These are phyloP conservation scores for Fraxinus pennsylvanica DNA, from an alignment of 257 asterid genomes.

Conservation along the genomic window DNA sequence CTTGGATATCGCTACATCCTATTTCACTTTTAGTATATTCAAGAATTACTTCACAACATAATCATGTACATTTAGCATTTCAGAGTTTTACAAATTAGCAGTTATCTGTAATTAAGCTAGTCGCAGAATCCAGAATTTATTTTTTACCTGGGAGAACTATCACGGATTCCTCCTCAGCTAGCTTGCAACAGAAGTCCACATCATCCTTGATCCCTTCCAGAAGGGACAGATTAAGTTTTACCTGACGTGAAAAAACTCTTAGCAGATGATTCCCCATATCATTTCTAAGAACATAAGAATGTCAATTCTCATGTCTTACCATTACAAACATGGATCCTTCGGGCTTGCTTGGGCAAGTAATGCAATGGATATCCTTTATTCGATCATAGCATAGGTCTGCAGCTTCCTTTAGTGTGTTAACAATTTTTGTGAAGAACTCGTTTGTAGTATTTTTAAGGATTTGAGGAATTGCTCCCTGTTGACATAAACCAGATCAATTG, in stretches of 20 bases:
- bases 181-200: conserved; percentile 66
- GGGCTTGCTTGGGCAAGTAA: conserved; percentile 82
- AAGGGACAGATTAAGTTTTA: conserved; percentile 53
- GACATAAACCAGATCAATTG: background rate
- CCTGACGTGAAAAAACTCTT: conserved; percentile 38
- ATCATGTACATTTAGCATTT: background rate
- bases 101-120: background rate
- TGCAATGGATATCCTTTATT: conserved; percentile 59
- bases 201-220: conserved; percentile 68
- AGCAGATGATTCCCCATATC: background rate
- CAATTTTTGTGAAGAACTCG: conserved; percentile 55
- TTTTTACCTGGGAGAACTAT: conserved; percentile 67
- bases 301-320: conserved; percentile 41
- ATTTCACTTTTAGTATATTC: background rate
- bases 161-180: conserved; percentile 75
- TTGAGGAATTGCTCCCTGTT: conserved; percentile 72
- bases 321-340: conserved; percentile 83
- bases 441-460: conserved; percentile 56
- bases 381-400: conserved; percentile 51
- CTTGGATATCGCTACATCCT: background rate
- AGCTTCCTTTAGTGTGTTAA: conserved; percentile 45
- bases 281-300: background rate
- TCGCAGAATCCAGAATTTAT: background rate
- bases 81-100: background rate
- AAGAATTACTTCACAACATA: too few species aligned